Evolutionary conservation across 225 moss, liverwort and hornwort species (phyloP), one percentile per base, ranked within the genome.

Genomic region (Antitrichia curtipendula): DNA sequence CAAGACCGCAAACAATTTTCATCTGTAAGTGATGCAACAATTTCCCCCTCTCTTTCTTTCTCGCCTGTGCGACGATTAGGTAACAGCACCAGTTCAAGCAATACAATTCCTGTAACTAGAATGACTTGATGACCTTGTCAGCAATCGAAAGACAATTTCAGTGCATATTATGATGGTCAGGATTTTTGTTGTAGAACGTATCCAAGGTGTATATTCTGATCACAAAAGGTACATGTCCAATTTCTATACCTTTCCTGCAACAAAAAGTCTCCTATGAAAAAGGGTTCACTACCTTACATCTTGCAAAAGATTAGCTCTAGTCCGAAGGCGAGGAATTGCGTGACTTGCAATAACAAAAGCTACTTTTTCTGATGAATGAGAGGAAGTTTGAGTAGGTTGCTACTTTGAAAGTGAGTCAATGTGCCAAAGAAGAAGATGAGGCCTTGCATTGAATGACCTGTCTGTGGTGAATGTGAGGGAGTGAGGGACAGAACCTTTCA

Each of bases 1-100:
- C 90, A 87, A 62, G 83, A 93, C 81, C 94, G 94, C 87, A 88
- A 88, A 75, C 94, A 97, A 41, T 98, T 98, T 53, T 92, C 96
- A 21, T 91, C 92, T 86, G 97, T 98, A 64, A 92, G 93, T 72
- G 34, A 54, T 38, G 41, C 43, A 76, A 81, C 65, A 49, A 63
- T 43, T 54, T 7, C 59, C 27, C 27, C 72, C 62, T 56, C 7
- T 24, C 27, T 86, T n/a, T 59, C 64, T 17, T 66, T 64, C 66
- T 45, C 31, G 43, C 59, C 23, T 47, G 38, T 62, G 14, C 56
- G 17, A 84, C 12, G 43, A 18, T 18, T 34, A 25, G 32, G 32
- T 18, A 36, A 47, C 47, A 73, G 8, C 34, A 72, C 59, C 17
- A 72, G 32, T 36, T 72, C 25, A 43, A 73, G 59, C 19, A 45